Evolutionary conservation across 192 early-diverging fungal species (phyloP), one percentile per base, ranked within the genome.

Genomic region (Helicostylum pulchrum): DNA sequence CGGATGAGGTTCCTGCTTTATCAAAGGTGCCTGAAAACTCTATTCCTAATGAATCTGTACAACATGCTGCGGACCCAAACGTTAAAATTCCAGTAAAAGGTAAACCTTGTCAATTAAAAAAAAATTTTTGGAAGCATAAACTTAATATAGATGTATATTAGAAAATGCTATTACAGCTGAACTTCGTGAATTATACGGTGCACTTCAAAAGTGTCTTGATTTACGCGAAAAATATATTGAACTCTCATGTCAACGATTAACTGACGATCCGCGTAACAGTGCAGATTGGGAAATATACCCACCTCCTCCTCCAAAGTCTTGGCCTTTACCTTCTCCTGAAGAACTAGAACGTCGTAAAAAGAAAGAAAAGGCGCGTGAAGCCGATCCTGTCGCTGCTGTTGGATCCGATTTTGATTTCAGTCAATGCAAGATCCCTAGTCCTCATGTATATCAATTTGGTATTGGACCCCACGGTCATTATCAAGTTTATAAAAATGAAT

Each of bases 141-240:
- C 36, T 9, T 9, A 6, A 39, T 9, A 39, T 9, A 54, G 7
- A 14, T 14, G 12, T 30, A 15, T 7, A 23, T 34, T 59, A 59
- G 57, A 59, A 39, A 36, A 59, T 20, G 46, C 83, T 17, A 79
- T 92, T 15, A 76, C 78, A 2, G 71, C 78, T 51, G 90, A 93
- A 65, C 67, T 92, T 6, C 65, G 76, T 34, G 74, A 79, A 12
- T 78, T 92, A 17, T 89, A 90, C 62, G 70, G 75, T 4, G 63
- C 70, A 9, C 77, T 95, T 45, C 80, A 87, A 51, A 67, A 79
- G 39, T 96, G 94, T 75, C 85, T 95, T 10, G 78, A 82, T 32
- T 68, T 96, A 43, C 85, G 96, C 30, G 81, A 87, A 58, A 88
- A 91, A 61, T 98, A 98, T 80, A 95, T 98, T 87, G 53, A 60